Base-by-base conservation (phyloP, 1,284 basidiomycete species). In the Vanrija pseudolonga region DNA sequence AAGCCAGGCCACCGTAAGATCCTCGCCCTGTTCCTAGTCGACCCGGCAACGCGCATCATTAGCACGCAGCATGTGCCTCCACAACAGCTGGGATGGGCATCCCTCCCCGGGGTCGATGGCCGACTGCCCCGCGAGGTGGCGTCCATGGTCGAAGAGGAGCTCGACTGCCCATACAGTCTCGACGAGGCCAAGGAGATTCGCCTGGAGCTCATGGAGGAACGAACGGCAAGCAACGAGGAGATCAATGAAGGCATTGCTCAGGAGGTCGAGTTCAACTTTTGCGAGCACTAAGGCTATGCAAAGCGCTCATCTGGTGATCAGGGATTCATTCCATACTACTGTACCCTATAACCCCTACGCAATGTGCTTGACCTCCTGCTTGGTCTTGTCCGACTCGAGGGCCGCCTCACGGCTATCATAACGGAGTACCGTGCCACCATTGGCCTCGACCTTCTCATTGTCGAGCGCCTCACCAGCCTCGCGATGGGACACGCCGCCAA, bases 191-290 rank as follows among this genome's bases (percentile, higher is more conserved):
- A 56, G 58, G 20, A 49, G 43, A 32, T 60, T 7, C 54, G 58
- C 43, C 42, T 38, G 18, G 51, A 56, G 47, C 51, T 60, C 32
- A 60, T 60, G 37, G 49, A 60, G 36, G 58, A 60, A 49, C 54
- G 58, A 28, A 38, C 32, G n/a, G 43, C n/a, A 0, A 47, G 40
- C 1, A 36, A 48, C 20, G 23, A 51, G 45, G 14, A 6, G 3
- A 12, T 59, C 15, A 22, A 17, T n/a, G 4, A 7, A 2, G 23
- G 19, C 43, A 38, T 18, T 38, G 9, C 4, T 5, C 24, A 26
- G 24, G 24, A 26, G 4, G 24, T 26, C 24, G 22, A 36, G 14
- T 59, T 46, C 28, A 51, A 38, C 18, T 51, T 59, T 6, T 59
- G 57, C 46, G 57, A 59, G 51, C 57, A 59, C 18, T 59, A 57